Conservation (phyloP, 371 early-diverging fungal genomes). For the Haplosporangium sp. region DNA sequence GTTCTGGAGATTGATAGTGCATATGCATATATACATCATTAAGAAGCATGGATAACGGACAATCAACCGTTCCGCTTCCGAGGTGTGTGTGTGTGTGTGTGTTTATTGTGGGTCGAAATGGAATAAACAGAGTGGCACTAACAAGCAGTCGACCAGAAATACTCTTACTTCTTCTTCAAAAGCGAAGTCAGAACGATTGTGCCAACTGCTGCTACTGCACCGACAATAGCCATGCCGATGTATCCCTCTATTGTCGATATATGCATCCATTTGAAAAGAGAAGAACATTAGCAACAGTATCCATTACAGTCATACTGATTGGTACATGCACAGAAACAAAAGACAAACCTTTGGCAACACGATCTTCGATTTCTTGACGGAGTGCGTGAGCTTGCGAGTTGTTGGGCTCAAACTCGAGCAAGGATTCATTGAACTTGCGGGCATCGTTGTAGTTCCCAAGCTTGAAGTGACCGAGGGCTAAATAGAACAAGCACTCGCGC, state of each 20-base stretch:
- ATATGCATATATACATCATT: too few relatives aligned
- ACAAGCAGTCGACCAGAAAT: not conserved
- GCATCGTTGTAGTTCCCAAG: constrained; percentile 88
- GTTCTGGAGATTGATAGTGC: too few relatives aligned
- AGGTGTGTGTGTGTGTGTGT: too few relatives aligned
- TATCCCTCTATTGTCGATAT: constrained; percentile 93
- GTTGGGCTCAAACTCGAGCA: constrained; percentile 85
- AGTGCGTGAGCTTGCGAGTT: constrained; percentile 86
- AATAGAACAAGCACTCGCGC: constrained; percentile 94
- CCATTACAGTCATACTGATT: not conserved
- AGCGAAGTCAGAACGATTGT: constrained; percentile 57
- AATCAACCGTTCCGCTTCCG: too few relatives aligned
- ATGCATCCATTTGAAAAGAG: constrained; percentile 17
- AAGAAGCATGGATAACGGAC: too few relatives aligned
- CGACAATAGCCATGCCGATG: constrained; percentile 91
- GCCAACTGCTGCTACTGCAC: constrained; percentile 79
- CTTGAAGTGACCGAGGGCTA: constrained; percentile 92
- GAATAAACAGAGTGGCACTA: too few relatives aligned
- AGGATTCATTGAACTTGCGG: constrained; percentile 77
- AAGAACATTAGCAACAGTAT: constrained; percentile 6
- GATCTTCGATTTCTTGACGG: constrained; percentile 83
- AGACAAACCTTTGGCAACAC: constrained; percentile 78
- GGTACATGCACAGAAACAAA: not conserved
- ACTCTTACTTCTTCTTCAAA: constrained; percentile 39
- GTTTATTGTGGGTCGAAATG: too few relatives aligned